phyloP scores from a whole-genome alignment of 768 basidiomycete species.

The Rhizopogon vinicolor region DNA sequence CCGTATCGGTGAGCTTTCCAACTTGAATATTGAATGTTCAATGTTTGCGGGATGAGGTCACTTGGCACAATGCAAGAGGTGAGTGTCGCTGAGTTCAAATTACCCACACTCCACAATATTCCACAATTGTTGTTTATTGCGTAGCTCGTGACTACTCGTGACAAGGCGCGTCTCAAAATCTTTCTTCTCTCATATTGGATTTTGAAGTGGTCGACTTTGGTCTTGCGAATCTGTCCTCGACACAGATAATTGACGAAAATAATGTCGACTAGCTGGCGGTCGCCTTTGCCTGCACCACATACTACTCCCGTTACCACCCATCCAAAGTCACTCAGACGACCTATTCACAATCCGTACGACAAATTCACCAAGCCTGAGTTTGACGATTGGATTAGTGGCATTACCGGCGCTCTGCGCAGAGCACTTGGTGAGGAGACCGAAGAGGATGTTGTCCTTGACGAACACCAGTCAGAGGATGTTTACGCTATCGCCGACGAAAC shows the following conservation, averaged over 20 bases:
- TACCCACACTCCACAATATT: background rate
- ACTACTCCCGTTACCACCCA: conserved; percentile 2
- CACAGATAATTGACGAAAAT: background rate
- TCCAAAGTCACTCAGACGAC: conserved; percentile 31
- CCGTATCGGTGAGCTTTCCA: too few species aligned
- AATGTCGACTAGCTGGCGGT: conserved; percentile 3
- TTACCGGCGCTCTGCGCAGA: conserved; percentile 50
- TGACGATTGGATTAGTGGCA: conserved; percentile 65
- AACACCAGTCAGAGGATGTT: conserved; percentile 14
- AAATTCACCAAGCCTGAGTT: conserved; percentile 66
- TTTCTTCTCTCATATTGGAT: background rate
- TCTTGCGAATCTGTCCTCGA: background rate
- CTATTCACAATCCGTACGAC: conserved; percentile 69
- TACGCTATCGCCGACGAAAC: conserved; percentile 9
- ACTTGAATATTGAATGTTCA: too few species aligned
- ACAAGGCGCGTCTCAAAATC: background rate
- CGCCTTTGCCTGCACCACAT: conserved; percentile 2
- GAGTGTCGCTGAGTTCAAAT: background rate
- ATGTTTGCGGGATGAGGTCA: too few species aligned
- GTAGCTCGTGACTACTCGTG: background rate
- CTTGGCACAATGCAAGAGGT: too few species aligned
- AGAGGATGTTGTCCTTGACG: conserved; percentile 6
- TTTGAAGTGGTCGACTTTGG: background rate
- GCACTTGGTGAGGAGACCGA: conserved; percentile 48
- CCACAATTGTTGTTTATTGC: background rate